These are phyloP conservation scores for Trapa bicornis DNA, from an alignment of 345 rosid genomes.

Conservation along the genomic window DNA sequence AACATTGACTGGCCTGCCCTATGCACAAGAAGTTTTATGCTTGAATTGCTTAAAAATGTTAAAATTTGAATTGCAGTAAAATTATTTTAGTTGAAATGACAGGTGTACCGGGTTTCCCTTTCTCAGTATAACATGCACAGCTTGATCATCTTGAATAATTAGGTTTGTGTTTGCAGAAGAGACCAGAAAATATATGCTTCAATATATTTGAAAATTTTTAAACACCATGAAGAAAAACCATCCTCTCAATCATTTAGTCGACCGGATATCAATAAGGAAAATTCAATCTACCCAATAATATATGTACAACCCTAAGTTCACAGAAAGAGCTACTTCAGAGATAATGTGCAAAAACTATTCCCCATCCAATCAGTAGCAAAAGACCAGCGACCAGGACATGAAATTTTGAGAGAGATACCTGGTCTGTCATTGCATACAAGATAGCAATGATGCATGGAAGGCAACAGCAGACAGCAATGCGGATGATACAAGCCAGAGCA, in stretches of 20 bases:
- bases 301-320: not conserved
- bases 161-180: not conserved
- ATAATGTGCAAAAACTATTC: not conserved
- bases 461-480: slow-evolving; percentile 98
- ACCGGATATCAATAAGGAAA: not conserved
- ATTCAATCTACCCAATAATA: not conserved
- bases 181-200: not conserved
- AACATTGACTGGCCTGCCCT: not conserved
- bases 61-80: not conserved
- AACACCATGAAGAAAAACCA: not conserved
- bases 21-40: not conserved
- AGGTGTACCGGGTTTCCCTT: not conserved
- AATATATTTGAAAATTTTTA: not conserved
- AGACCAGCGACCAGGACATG: not conserved
- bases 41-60: not conserved
- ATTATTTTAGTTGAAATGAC: not conserved
- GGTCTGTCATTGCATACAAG: slow-evolving; percentile 89
- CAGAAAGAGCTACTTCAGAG: not conserved
- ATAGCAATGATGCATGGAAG: slow-evolving; percentile 96
- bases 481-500: slow-evolving; percentile 88
- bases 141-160: not conserved
- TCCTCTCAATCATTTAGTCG: not conserved
- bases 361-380: not conserved
- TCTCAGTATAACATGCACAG: not conserved
- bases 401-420: slow-evolving; percentile 35